phyloP scores from a whole-genome alignment of 2,329 filamentous ascomycete species.

The Coniella vitis region DNA sequence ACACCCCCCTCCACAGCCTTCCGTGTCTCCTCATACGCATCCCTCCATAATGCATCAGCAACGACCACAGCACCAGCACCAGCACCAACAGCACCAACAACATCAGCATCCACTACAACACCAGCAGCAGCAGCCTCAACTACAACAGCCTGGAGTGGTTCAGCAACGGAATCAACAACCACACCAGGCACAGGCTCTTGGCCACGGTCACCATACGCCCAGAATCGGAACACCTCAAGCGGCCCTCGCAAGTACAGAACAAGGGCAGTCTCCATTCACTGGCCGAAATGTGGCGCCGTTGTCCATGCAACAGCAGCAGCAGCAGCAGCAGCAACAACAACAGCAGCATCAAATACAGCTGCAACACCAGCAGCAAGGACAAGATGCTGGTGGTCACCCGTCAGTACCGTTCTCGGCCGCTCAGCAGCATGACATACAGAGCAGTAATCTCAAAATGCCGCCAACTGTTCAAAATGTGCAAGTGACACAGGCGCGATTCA shows the following conservation, averaged over 20 bases:
- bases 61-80: constrained; percentile 13
- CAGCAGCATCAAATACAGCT: constrained; percentile 4
- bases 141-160: not conserved
- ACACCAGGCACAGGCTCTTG: constrained; percentile 5
- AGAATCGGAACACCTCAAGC: constrained; percentile 13
- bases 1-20: constrained; percentile 14
- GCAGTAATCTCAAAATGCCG: not conserved
- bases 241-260: constrained; percentile 1
- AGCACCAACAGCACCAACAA: not conserved
- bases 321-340: constrained; percentile 1
- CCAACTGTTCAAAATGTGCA: not conserved
- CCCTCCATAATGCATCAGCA: constrained; percentile 10
- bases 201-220: constrained; percentile 7
- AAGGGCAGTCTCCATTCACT: constrained; percentile 12
- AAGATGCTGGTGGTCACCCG: constrained; percentile 3
- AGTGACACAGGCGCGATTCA: constrained; percentile 8
- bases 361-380: constrained; percentile 3
- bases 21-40: constrained; percentile 21
- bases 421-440: constrained; percentile 3
- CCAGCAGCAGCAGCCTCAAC: constrained; percentile 1
- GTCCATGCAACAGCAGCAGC: constrained; percentile 10
- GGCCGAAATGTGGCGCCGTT: constrained; percentile 6
- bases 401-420: constrained; percentile 8
- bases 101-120: not conserved
- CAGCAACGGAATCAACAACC: constrained; percentile 11